Conservation (phyloP, 1,139 yeast species). For the Hansenula anomala region DNA sequence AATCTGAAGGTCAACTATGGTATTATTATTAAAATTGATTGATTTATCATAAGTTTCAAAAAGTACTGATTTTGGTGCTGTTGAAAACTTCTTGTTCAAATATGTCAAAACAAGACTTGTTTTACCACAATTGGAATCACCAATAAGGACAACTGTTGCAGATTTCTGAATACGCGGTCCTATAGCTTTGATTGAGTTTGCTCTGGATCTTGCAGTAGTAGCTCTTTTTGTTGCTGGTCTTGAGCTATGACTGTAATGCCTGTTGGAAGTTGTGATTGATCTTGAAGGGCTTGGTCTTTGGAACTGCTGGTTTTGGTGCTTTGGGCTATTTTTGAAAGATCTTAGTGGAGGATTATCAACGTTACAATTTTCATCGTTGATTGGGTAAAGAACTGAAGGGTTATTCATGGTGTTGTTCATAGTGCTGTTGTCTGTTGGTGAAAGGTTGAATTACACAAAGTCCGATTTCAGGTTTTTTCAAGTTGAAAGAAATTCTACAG, state of each 20-base stretch:
- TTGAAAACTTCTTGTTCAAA: conserved; percentile 10
- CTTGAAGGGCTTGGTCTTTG: too few species aligned
- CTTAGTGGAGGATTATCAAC: too few species aligned
- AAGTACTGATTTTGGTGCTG: conserved; percentile 5
- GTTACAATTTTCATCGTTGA: too few species aligned
- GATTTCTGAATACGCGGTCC: background rate
- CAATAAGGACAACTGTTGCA: conserved; percentile 17
- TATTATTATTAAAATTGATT: conserved; percentile 24
- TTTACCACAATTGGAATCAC: conserved; percentile 23
- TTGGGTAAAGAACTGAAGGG: too few species aligned
- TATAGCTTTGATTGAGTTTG: background rate
- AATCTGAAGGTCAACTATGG: conserved; percentile 22
- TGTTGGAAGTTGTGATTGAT: background rate
- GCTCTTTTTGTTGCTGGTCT: background rate
- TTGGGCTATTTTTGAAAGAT: too few species aligned
- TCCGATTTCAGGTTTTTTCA: too few species aligned
- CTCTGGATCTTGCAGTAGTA: background rate
- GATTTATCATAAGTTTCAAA: conserved; percentile 20
- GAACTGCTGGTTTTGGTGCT: too few species aligned
- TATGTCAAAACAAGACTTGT: conserved; percentile 18
- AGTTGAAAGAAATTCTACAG: too few species aligned
- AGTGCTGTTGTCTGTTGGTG: too few species aligned
- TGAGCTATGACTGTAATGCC: background rate
- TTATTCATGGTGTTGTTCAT: too few species aligned
- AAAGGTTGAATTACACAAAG: too few species aligned